Percentiles rank a stretch among this genome's conserved stretches.
Evolutionary conservation across 768 basidiomycete genomes (phyloP).

Genomic region (Termitomyces sp.): DNA sequence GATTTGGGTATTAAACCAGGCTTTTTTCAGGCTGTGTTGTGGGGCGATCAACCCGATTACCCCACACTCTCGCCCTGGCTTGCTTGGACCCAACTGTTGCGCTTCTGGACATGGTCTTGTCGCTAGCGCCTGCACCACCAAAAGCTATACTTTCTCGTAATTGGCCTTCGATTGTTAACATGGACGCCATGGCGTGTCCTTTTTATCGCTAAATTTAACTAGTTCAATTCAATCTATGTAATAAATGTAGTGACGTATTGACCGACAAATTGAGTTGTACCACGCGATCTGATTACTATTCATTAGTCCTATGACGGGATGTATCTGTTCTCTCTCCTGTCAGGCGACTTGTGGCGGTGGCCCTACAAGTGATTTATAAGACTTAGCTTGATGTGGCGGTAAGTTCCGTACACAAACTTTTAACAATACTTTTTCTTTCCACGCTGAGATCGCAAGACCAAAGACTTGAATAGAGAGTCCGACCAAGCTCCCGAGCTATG

Average conservation of each 20-base stretch:
- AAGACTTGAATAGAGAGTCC: background rate
- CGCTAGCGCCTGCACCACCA: slow-evolving; percentile 14
- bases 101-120: slow-evolving; percentile 13
- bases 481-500: background rate
- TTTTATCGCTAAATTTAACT: slow-evolving; percentile 3
- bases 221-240: background rate
- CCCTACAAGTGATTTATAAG: no score
- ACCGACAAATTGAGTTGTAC: background rate
- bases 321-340: background rate
- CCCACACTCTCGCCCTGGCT: background rate
- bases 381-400: background rate
- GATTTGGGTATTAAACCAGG: slow-evolving; percentile 1
- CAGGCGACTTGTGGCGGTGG: background rate
- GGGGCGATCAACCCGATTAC: background rate
- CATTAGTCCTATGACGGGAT: background rate
- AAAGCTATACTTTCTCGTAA: background rate
- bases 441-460: background rate
- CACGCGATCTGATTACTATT: background rate
- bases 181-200: background rate
- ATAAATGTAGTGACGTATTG: slow-evolving; percentile 4
- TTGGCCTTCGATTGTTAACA: background rate
- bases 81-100: background rate
- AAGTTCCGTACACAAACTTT: background rate
- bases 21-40: background rate
- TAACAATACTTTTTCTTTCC: background rate